Conservation (phyloP, 176 grass and related monocot genomes). For the bread wheat (Triticum aestivum) region DNA sequence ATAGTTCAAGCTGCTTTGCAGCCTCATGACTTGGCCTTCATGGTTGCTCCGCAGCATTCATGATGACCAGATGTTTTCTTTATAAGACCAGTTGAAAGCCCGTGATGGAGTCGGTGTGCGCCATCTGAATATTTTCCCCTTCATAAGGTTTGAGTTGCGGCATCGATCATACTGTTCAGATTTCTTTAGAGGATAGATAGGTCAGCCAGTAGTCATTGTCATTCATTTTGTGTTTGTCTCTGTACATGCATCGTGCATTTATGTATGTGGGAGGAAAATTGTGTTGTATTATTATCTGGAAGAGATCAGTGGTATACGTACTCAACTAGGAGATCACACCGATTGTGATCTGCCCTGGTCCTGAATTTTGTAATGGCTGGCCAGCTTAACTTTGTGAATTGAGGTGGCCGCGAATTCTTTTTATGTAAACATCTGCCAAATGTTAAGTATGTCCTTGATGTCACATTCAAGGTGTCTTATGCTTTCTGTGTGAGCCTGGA, state of each 20-base stretch:
- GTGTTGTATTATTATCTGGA: constrained; percentile 33
- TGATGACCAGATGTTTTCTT: constrained; percentile 1
- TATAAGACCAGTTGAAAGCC: constrained; percentile 3
- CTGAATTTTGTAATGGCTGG: constrained; percentile 43
- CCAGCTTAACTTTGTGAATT: constrained; percentile 36
- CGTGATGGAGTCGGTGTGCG: not conserved
- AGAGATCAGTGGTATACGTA: constrained; percentile 31
- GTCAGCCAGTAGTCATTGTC: constrained; percentile 34
- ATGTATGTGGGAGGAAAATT: constrained; percentile 26
- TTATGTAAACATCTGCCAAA: constrained; percentile 12
- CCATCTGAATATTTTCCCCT: constrained; percentile 19
- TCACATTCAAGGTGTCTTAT: not conserved
- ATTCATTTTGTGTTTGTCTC: constrained; percentile 32
- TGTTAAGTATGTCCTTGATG: not conserved
- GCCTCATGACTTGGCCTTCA: constrained; percentile 77
- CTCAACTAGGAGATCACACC: constrained; percentile 19
- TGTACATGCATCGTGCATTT: constrained; percentile 51
- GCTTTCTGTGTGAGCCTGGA: not conserved
- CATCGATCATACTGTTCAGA: constrained; percentile 33
- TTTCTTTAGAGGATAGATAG: constrained; percentile 61
- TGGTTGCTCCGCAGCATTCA: constrained; percentile 23
- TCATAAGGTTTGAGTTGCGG: constrained; percentile 52
- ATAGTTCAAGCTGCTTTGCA: constrained; percentile 86
- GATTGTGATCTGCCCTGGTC: constrained; percentile 33
- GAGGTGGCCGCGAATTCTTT: constrained; percentile 35